A percentile compares a stretch with the other conserved stretches of the same genome.
phyloP scores from a whole-genome alignment of 2,329 filamentous ascomycete species.

The Thyridium curvatum region DNA sequence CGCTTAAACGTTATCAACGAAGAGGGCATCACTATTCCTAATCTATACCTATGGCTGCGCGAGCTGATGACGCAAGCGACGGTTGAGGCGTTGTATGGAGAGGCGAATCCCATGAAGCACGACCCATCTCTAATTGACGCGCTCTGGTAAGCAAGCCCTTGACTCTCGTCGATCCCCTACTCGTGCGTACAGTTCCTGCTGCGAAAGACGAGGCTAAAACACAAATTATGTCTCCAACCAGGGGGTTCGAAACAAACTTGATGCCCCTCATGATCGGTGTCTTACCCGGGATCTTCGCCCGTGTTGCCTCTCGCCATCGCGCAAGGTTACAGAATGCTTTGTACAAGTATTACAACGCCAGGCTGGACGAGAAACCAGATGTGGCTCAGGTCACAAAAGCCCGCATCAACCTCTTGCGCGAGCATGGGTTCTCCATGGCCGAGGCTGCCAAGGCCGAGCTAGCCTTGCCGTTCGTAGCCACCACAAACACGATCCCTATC shows the following conservation, averaged over 20 bases:
- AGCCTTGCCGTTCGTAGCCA: conserved; percentile 19
- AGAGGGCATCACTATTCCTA: conserved; percentile 19
- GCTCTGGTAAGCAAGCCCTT: conserved; percentile 23
- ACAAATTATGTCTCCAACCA: too few relatives aligned
- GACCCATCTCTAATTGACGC: conserved; percentile 25
- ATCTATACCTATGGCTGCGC: conserved; percentile 30
- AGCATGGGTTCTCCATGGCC: conserved; percentile 16
- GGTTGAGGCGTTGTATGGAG: conserved; percentile 31
- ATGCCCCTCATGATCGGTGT: conserved; percentile 21
- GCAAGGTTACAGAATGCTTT: conserved; percentile 17
- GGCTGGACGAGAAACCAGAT: conserved; percentile 16
- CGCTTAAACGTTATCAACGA: conserved; percentile 16
- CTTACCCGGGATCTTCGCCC: conserved; percentile 20
- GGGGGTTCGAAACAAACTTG: conserved; percentile 21
- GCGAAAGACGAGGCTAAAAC: too few relatives aligned
- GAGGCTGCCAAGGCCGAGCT: conserved; percentile 23
- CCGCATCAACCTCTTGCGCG: conserved; percentile 19
- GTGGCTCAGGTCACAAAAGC: conserved; percentile 18
- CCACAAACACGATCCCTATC: conserved; percentile 27
- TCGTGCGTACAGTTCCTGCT: too few relatives aligned
- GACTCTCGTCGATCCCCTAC: too few relatives aligned
- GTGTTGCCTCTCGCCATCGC: conserved; percentile 20
- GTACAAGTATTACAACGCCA: conserved; percentile 20
- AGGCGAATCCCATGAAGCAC: conserved; percentile 30
- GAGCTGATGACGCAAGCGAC: conserved; percentile 30